phyloP scores from a whole-genome alignment of 441 rosid genomes.

The Arabidopsis hybrid region DNA sequence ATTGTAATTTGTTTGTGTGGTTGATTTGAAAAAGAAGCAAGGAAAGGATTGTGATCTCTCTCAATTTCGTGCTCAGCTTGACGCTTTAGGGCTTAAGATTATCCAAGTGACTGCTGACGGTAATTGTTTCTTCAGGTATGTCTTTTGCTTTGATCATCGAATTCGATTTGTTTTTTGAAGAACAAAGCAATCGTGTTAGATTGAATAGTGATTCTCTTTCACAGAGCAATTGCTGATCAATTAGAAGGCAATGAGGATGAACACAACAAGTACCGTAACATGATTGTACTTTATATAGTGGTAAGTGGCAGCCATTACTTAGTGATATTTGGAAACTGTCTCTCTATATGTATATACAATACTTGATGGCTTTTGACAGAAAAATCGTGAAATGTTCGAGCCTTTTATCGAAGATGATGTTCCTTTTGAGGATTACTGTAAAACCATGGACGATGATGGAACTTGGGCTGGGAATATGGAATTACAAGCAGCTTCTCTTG shows the following conservation, averaged over 20 bases:
- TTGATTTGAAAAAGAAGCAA: slow-evolving; percentile 59
- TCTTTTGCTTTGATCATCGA: slow-evolving; percentile 14
- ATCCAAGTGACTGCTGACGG: slow-evolving; percentile 87
- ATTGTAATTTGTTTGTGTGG: neutral
- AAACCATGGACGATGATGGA: slow-evolving; percentile 82
- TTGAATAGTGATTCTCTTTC: slow-evolving; percentile 33
- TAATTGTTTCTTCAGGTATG: slow-evolving; percentile 96
- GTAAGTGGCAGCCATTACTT: slow-evolving; percentile 38
- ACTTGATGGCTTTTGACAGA: slow-evolving; percentile 49
- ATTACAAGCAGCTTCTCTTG: slow-evolving; percentile 94
- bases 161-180: slow-evolving; percentile 2
- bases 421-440: slow-evolving; percentile 88
- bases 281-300: slow-evolving; percentile 75
- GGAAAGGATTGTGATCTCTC: slow-evolving; percentile 73
- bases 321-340: neutral
- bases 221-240: slow-evolving; percentile 92
- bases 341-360: neutral
- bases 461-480: slow-evolving; percentile 99
- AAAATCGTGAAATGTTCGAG: slow-evolving; percentile 78
- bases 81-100: slow-evolving; percentile 70
- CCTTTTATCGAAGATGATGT: slow-evolving; percentile 96
- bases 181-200: neutral
- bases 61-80: slow-evolving; percentile 69
- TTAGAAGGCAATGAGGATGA: slow-evolving; percentile 85
- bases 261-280: slow-evolving; percentile 75